These are phyloP conservation scores for Buddleja alternifolia DNA, from an alignment of 257 asterid species.

Conservation along the genomic window DNA sequence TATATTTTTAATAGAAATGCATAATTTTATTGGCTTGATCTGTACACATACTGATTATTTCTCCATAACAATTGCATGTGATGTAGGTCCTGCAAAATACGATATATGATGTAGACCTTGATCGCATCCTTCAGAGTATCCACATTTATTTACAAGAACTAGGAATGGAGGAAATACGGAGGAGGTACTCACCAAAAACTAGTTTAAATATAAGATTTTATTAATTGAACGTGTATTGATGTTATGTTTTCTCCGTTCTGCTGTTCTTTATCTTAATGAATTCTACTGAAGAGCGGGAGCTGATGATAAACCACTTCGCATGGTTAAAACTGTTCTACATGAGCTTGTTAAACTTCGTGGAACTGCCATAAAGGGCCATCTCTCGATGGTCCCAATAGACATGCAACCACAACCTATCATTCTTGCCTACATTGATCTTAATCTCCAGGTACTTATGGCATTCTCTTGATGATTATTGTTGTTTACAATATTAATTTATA, in stretches of 20 bases:
- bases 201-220: neutral
- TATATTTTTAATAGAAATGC: neutral
- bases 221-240: neutral
- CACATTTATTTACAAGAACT: slow-evolving; percentile 93
- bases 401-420: slow-evolving; percentile 96
- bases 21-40: slow-evolving; percentile 8
- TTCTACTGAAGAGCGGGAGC: slow-evolving; percentile 85
- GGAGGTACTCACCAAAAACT: slow-evolving; percentile 55
- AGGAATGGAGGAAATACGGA: slow-evolving; percentile 97
- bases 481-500: neutral
- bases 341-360: slow-evolving; percentile 99
- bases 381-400: slow-evolving; percentile 97
- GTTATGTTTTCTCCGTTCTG: slow-evolving; percentile 6
- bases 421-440: slow-evolving; percentile 98
- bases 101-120: slow-evolving; percentile 91
- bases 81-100: slow-evolving; percentile 93
- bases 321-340: slow-evolving; percentile 98
- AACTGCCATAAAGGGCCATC: slow-evolving; percentile 98
- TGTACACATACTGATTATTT: slow-evolving; percentile 7
- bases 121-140: slow-evolving; percentile 93
- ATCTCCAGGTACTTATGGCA: slow-evolving; percentile 75
- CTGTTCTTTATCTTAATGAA: slow-evolving; percentile 15
- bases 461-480: slow-evolving; percentile 10
- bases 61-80: slow-evolving; percentile 24
- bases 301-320: slow-evolving; percentile 97